Evolutionary conservation across 179 eudicot genomes (phyloP), one percentile per base, ranked within the genome.

Genomic region (Pouteria campechiana): DNA sequence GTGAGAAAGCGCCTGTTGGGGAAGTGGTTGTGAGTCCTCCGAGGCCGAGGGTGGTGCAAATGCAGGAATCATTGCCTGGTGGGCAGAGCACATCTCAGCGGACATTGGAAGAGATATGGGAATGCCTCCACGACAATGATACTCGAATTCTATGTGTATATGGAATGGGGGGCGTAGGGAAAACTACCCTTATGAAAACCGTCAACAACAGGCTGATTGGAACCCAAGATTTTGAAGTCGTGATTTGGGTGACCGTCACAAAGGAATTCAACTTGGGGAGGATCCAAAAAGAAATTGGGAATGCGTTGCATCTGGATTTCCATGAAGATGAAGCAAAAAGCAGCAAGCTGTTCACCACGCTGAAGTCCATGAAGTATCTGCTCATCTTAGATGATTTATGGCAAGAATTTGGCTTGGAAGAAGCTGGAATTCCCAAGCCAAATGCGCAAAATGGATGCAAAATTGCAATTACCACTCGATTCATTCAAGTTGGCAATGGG

Each of bases 371-470:
- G 19, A 19, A 18, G 14, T 15, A 1, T 28, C 20, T 46, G 7
- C 27, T 46, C 5, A 31, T 46, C 21, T 46, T 46, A 20, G 37
- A 46, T 20, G 50, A 46, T 46, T 3, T 46, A 14, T 46, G 38
- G 50, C 17, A 46, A 9, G 11, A 31, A 7, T 31, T 46, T 31
- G 12, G 37, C 21, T 6, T 31, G 27, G 66, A 60, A 38, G 37
- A 46, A 28, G 61, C 54, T 9, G 71, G 66, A 41, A 32, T 59
- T 44, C 71, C 57, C 17, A n/a, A n/a, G n/a, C n/a, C n/a, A n/a
- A 10, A 10, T n/a, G 20, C 16, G 1, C 48, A 43, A 48, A 44
- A 44, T 14, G 24, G 37, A 33, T 44, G 52, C 39, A 65, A 60
- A 41, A 14, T 65, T 47, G 29, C 60, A 21, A 7, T 65, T 4